Base-by-base conservation (phyloP, 2,329 filamentous ascomycete species). In the Colletotrichum sp. region DNA sequence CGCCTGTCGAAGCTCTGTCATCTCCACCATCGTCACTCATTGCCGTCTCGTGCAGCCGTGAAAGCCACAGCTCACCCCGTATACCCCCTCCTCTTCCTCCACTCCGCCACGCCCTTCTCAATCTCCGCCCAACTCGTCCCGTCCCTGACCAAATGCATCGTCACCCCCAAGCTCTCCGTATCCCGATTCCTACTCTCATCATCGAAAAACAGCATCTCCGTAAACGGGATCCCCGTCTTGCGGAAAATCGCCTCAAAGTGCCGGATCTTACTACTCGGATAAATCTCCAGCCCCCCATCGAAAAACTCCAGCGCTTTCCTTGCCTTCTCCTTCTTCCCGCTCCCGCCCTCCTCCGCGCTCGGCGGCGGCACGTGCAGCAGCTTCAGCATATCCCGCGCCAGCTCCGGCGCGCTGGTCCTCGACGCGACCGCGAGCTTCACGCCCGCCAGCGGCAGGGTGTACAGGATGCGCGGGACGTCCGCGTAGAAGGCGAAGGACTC, bases 131-230 rank as follows among this genome's bases (percentile, higher is more conserved):
- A 93, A 3, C 90, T 93, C 70, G 98, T 92, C 0, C 96, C 96
- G 82, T 98, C 93, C 71, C 91, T 87, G 1, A 98, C 93, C 66
- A 98, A 85, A 81, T 92, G 92, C 91, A 98, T 98, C 1, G 94
- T 94, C 5, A 98, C 94, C 0, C 96, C 96, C 66, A 98, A 81
- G 30, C 82, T 86, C 86, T 93, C 92, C 1, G 98, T 96, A 82
- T 98, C 96, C 73, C 91, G 89, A 82, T 98, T 98, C 76, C 96
- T 87, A 68, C 89, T 89, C 89, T 98, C 96, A 80, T 98, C 96
- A 80, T 98, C 96, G 79, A 98, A 98, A 84, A 98, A 98, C 38
- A 98, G 83, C 93, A 98, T 98, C 64, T 98, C 95, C 78, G 94
- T 90, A 81, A 92, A 98, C 8, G 87, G 86, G 4, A 98, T 84